Conservation (phyloP, 2,329 filamentous ascomycete genomes). For the Aspergillus cejpii region DNA sequence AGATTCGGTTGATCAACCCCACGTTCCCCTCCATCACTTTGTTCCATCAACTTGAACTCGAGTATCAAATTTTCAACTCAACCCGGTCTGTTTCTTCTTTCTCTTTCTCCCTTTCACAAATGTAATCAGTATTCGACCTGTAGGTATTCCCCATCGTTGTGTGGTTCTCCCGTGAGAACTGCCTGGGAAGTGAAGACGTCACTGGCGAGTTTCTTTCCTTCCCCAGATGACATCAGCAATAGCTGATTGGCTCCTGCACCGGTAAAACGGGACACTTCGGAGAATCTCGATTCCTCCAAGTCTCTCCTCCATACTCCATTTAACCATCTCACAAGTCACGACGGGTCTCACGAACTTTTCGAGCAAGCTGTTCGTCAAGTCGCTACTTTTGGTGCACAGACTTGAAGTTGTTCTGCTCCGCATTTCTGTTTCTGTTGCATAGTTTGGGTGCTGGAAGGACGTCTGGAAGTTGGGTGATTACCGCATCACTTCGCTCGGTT, state of each 20-base stretch:
- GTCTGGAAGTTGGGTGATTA: too few species aligned
- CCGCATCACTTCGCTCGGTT: too few species aligned
- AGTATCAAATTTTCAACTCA: too few species aligned
- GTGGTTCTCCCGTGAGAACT: not conserved
- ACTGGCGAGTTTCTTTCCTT: slow-evolving; percentile 7
- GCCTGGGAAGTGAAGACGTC: slow-evolving; percentile 9
- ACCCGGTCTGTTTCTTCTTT: not conserved
- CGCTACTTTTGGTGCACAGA: too few species aligned
- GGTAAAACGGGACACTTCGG: slow-evolving; percentile 15
- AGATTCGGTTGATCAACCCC: too few species aligned
- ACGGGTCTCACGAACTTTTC: slow-evolving; percentile 1
- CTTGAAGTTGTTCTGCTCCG: too few species aligned
- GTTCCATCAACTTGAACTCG: not conserved
- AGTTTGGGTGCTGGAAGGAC: too few species aligned
- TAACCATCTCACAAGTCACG: not conserved
- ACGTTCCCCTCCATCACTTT: not conserved
- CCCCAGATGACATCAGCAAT: slow-evolving; percentile 9
- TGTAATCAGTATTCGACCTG: too few species aligned
- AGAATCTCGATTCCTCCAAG: slow-evolving; percentile 5
- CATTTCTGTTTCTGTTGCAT: too few species aligned
- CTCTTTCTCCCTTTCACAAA: too few species aligned
- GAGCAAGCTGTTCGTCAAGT: too few species aligned
- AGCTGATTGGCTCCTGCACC: slow-evolving; percentile 13
- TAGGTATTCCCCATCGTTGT: not conserved
- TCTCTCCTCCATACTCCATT: slow-evolving; percentile 3